Evolutionary conservation across 164 flowering plant species (phyloP), one percentile per base, ranked within the genome.

Genomic region (Saururus chinensis): DNA sequence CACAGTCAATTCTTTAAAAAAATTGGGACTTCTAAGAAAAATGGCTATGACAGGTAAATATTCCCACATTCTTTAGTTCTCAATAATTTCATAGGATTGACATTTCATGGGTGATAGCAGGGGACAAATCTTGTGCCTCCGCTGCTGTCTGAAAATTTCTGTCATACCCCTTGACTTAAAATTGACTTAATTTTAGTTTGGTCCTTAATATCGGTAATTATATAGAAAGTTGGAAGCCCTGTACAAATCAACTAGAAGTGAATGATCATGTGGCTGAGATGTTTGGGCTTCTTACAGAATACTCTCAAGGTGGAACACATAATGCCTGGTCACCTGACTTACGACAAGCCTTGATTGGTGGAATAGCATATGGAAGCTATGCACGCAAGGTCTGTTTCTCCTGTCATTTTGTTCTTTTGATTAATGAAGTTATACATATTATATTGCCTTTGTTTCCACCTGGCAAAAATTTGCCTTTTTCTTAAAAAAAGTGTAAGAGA

Each of bases 281-380:
- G 49, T 51, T 55, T 24, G 30, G 37, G 1, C 25, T 55, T 49
- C 53, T 30, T 53, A 21, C 61, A 83, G 80, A 60, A 48, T 61
- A 60, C 30, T 68, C 62, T 23, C 40, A 62, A 16, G 69, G 51
- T 49, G 66, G 54, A 20, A 56, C 35, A 22, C 61, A 11, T 30
- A 40, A 60, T 4, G 52, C 40, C 41, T 16, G 22, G 35, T 53
- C 71, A 57, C 20, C 56, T 25, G 49, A 56, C 55, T 64, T 67
- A 17, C 35, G 21, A 13, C 60, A 69, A 37, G 82, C 85, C 57
- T 60, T 73, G 55, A 85, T 89, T 62, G 79, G 82, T 64, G 96
- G 96, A 25, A 69, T 90, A 62, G 97, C 97, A 64, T 90, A 82
- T 61, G 95, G 95, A 48, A 87, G 97, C 64, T 90, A 85, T 74